phyloP scores from a whole-genome alignment of 331 rosid species.

The Telfairia occidentalis region DNA sequence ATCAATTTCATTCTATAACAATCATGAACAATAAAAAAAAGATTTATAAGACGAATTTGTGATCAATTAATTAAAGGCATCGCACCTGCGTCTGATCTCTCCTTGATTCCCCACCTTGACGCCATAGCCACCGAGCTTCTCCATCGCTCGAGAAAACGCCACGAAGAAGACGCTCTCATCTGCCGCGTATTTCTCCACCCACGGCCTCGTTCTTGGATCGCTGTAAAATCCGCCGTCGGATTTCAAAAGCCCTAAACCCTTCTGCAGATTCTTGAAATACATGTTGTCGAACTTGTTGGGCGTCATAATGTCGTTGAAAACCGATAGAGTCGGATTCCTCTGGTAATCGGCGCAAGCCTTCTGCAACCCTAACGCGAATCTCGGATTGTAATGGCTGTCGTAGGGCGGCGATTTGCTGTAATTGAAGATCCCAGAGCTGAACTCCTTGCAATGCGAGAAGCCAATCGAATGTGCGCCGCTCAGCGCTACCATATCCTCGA shows the following conservation, averaged over 20 bases:
- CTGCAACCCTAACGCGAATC: conserved; percentile 40
- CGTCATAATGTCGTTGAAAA: conserved; percentile 67
- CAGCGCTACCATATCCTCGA: conserved; percentile 64
- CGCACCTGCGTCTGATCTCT: conserved; percentile 81
- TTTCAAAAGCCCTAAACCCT: conserved; percentile 56
- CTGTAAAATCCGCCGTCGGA: conserved; percentile 52
- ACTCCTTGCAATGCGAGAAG: conserved; percentile 57
- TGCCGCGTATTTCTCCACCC: conserved; percentile 38
- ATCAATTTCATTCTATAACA: background rate
- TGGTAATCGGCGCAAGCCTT: conserved; percentile 44
- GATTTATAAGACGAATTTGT: background rate
- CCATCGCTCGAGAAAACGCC: conserved; percentile 53
- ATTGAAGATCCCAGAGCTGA: conserved; percentile 34
- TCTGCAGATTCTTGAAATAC: conserved; percentile 62
- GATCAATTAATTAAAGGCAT: conserved; percentile 55
- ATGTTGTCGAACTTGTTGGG: conserved; percentile 73
- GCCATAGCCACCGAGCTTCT: conserved; percentile 54
- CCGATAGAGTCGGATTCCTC: conserved; percentile 55
- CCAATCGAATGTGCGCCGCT: conserved; percentile 84
- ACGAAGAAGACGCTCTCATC: conserved; percentile 40
- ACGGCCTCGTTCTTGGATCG: conserved; percentile 40
- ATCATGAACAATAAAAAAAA: background rate
- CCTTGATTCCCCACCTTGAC: conserved; percentile 55
- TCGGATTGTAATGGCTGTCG: conserved; percentile 44
- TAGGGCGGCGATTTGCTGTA: conserved; percentile 15